Evolutionary conservation across 331 rosid genomes (phyloP), one percentile per base, ranked within the genome.

Genomic region (Telfairia occidentalis): DNA sequence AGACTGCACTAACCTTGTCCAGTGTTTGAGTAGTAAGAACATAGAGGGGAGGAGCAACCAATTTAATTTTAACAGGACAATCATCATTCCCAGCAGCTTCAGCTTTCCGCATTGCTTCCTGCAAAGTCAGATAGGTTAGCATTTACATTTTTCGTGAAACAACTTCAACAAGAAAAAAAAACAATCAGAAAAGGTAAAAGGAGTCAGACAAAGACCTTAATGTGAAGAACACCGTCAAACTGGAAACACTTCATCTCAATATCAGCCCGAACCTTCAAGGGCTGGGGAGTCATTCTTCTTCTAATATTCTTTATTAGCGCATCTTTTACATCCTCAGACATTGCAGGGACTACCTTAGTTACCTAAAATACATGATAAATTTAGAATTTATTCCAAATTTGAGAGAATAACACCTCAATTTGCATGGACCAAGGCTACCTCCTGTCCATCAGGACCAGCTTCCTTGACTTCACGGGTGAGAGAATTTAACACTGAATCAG

Each of bases 1-100:
- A 21, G n/a, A 9, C 43, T 75, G 64, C 76, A 75, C 87, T 15
- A 50, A 95, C 99, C 97, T 95, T 95, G 86, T 95, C 97, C 16
- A 95, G 99, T 71, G 99, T 95, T 81, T 92, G 97, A 42, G 99
- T 92, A 74, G 99, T 92, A 61, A 95, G 90, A 76, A 92, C 97
- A 76, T 95, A 92, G 21, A 91, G 97, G 9, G 99, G 97, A 40
- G 99, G 96, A 69, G 99, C 99, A 77, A 95, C 99, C 79, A 91
- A 84, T 84, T 95, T 95, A 83, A 95, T 95, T 86, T 95, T 92
- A 74, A 95, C 97, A 42, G 99, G 99, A 78, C 97, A 95, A 71
- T 90, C 93, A 64, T 89, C 76, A 63, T 90, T 92, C 72, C 99
- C 99, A 49, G 86, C 91, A 78, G 97, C 99, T 84, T 92, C 97